Evolutionary conservation across 345 rosid genomes (phyloP).

Genomic region (Rubroshorea leprosula): DNA sequence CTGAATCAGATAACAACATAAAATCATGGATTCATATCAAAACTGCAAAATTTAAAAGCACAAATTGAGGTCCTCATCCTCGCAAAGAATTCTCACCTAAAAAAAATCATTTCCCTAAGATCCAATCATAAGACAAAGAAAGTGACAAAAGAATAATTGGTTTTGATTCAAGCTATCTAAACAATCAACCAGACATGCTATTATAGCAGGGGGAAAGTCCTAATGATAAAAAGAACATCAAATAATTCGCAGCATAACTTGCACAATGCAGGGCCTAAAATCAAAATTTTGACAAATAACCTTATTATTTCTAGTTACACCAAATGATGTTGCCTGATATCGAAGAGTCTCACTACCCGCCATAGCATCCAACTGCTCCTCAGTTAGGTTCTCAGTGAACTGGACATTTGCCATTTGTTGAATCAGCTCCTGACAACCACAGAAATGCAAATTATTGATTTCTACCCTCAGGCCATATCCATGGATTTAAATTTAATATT

Average conservation of each 20-base stretch:
- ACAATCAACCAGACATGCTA: too few relatives aligned
- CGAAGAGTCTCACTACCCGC: constrained; percentile 99
- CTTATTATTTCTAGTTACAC: constrained; percentile 89
- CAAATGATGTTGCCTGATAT: constrained; percentile 91
- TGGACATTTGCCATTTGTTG: constrained; percentile 99
- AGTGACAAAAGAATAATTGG: background rate
- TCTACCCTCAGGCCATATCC: constrained; percentile 2
- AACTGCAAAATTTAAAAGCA: too few relatives aligned
- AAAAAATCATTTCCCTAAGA: too few relatives aligned
- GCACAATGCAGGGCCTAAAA: background rate
- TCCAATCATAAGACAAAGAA: too few relatives aligned
- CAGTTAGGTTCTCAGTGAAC: constrained; percentile 94
- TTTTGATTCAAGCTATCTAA: constrained; percentile 5
- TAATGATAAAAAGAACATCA: background rate
- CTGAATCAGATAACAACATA: too few relatives aligned
- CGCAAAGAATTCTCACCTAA: too few relatives aligned
- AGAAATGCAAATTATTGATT: constrained; percentile 21
- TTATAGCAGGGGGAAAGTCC: background rate
- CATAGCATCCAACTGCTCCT: constrained; percentile 99
- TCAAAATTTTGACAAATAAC: constrained; percentile 27
- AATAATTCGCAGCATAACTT: background rate
- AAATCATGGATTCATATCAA: too few relatives aligned
- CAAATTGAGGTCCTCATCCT: too few relatives aligned
- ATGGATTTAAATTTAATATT: constrained; percentile 11
- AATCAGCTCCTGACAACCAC: constrained; percentile 73